phyloP scores from a whole-genome alignment of 1,284 basidiomycete genomes.

The Ganoderma multipileum region DNA sequence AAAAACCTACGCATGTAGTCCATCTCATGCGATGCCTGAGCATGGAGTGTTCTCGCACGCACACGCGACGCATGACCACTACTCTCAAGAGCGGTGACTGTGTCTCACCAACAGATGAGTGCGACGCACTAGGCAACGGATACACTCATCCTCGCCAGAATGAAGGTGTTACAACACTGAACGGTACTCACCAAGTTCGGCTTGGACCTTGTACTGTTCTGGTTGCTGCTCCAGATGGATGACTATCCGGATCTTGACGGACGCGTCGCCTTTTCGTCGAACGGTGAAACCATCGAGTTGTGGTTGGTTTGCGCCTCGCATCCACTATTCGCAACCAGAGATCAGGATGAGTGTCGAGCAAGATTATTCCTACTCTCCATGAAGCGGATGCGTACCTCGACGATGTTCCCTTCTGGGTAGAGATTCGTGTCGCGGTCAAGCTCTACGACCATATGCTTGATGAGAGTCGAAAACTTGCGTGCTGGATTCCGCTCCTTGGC shows the following conservation, averaged over 20 bases:
- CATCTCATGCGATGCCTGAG: background rate
- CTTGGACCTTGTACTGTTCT: slow-evolving; percentile 84
- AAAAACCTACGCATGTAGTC: background rate
- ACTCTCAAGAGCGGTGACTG: no score
- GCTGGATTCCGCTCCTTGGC: slow-evolving; percentile 70
- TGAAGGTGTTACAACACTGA: background rate
- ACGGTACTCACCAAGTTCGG: slow-evolving; percentile 68
- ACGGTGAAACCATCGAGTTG: slow-evolving; percentile 90
- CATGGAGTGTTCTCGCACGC: background rate
- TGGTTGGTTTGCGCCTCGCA: slow-evolving; percentile 65
- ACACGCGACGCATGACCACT: no score
- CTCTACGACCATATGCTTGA: slow-evolving; percentile 88
- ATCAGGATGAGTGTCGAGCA: background rate
- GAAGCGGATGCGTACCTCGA: slow-evolving; percentile 62
- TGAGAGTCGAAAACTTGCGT: slow-evolving; percentile 87
- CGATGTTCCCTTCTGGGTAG: slow-evolving; percentile 83
- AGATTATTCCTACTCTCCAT: background rate
- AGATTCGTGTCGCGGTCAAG: slow-evolving; percentile 84
- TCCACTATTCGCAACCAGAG: slow-evolving; percentile 60
- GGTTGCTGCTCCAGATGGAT: slow-evolving; percentile 89
- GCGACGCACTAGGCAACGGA: background rate
- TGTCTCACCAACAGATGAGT: background rate
- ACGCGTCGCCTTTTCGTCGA: slow-evolving; percentile 80
- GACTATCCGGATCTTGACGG: slow-evolving; percentile 80
- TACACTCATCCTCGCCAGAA: background rate